These are phyloP conservation scores for Lentinus polychrous DNA, from an alignment of 1,284 basidiomycete species.

Conservation along the genomic window DNA sequence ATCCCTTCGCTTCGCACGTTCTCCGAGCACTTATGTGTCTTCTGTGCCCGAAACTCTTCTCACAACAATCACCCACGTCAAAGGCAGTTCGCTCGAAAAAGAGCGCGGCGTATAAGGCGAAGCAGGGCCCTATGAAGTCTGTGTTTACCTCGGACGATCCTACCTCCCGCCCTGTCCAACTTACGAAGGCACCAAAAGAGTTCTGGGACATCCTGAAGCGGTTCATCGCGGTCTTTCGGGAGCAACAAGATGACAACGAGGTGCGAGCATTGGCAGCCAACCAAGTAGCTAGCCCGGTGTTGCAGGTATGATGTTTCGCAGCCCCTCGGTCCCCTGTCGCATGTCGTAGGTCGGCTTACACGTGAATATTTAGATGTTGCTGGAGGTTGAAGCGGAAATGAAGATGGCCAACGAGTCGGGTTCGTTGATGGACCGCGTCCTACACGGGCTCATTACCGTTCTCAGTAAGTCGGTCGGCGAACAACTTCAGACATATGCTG, in stretches of 20 bases:
- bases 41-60: constrained; percentile 51
- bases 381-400: constrained; percentile 72
- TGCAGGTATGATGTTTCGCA: constrained; percentile 50
- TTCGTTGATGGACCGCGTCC: constrained; percentile 78
- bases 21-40: constrained; percentile 73
- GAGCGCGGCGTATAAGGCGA: constrained; percentile 68
- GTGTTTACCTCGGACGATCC: constrained; percentile 43
- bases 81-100: constrained; percentile 64
- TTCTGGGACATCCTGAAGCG: constrained; percentile 45
- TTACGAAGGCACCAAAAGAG: constrained; percentile 34
- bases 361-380: constrained; percentile 47
- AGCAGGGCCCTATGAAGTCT: constrained; percentile 69
- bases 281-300: constrained; percentile 74
- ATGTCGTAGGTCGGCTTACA: not conserved
- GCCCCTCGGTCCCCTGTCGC: not conserved
- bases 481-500: not conserved
- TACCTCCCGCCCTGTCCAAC: constrained; percentile 8
- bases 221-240: constrained; percentile 50
- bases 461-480: constrained; percentile 39
- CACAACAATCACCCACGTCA: constrained; percentile 24
- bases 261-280: constrained; percentile 77
- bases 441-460: constrained; percentile 72
- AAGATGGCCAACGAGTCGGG: constrained; percentile 50
- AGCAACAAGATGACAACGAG: constrained; percentile 62
- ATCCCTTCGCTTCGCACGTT: constrained; percentile 86